Evolutionary conservation across 164 flowering plant genomes (phyloP), one percentile per base, ranked within the genome.

Genomic region (Tetrastigma voinierianum): DNA sequence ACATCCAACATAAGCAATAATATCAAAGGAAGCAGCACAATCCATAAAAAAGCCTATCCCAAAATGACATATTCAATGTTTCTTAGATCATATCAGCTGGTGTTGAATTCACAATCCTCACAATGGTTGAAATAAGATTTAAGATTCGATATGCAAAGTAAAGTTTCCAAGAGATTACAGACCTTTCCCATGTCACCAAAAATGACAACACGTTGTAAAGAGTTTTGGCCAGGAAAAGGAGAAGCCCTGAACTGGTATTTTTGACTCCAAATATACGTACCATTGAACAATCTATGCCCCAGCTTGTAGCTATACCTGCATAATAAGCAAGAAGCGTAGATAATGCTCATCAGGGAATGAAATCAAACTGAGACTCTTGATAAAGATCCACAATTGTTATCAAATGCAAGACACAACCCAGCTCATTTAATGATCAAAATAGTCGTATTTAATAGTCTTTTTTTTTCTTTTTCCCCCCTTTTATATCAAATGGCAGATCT

Each of bases 141-240:
- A 23, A 11, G 17, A 7, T 9, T 21, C 9, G 24, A 47, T 59
- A 44, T 21, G 43, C 10, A 9, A 6, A 9, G 5, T 49, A 17
- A 46, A 47, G 23, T 21, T 21, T 45, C n/a, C 12, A 58, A 59
- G 21, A 47, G 44, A 57, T 15, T 52, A n/a, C 69, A 59, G 46
- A 84, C 88, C 88, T 84, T 84, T 73, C 93, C 93, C 90, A 88
- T 83, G 78, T 86, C 93, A 45, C 90, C 90, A 61, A 86, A 86
- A 32, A 88, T 79, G 62, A 83, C 73, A 4, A 86, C 86, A 13
- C 83, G 83, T 65, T 88, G 93, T 16, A 83, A 14, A 45, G 90
- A 88, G 73, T 78, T 74, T 74, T 88, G 93, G 4, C 93, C 93
- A 17, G 93, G 90, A 73, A 75, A 88, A 59, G 90, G 90, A 43